Percentiles rank a stretch among this genome's conserved stretches.
Conservation (phyloP, 352 stramenopile genomes). For the Phytopythium ostracodes region DNA sequence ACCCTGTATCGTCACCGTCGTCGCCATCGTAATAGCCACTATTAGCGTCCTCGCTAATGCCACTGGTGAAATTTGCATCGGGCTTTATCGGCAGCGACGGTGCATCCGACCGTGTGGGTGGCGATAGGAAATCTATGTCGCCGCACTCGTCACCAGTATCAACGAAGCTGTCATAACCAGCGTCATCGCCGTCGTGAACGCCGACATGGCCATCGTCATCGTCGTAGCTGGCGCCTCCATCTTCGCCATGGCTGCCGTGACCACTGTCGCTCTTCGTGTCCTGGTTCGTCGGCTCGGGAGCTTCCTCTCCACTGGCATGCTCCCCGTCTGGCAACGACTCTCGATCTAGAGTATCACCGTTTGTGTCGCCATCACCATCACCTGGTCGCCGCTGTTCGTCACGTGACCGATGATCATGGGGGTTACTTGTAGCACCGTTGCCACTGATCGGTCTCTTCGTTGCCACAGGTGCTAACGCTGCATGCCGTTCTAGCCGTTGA, state of each 20-base stretch:
- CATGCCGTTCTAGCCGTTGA: constrained; percentile 8
- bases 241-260: not conserved
- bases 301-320: not conserved
- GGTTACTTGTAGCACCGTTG: not conserved
- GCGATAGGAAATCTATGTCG: not conserved
- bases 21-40: too few species aligned
- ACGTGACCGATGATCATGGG: not conserved
- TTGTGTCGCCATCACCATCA: not conserved
- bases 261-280: not conserved
- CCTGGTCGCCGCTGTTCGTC: not conserved
- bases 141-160: not conserved
- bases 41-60: not conserved
- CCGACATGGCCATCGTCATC: not conserved
- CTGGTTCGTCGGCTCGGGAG: not conserved
- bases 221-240: not conserved
- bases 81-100: too few species aligned
- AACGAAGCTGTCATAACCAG: not conserved
- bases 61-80: too few species aligned
- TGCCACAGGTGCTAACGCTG: not conserved
- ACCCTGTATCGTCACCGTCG: not conserved
- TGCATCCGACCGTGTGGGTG: not conserved
- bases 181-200: not conserved
- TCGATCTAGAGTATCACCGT: not conserved
- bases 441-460: not conserved
- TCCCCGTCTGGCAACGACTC: not conserved